Percentiles rank a stretch among this genome's conserved stretches.
phyloP scores from a whole-genome alignment of 352 stramenopile species.

The Phytophthora pisi region DNA sequence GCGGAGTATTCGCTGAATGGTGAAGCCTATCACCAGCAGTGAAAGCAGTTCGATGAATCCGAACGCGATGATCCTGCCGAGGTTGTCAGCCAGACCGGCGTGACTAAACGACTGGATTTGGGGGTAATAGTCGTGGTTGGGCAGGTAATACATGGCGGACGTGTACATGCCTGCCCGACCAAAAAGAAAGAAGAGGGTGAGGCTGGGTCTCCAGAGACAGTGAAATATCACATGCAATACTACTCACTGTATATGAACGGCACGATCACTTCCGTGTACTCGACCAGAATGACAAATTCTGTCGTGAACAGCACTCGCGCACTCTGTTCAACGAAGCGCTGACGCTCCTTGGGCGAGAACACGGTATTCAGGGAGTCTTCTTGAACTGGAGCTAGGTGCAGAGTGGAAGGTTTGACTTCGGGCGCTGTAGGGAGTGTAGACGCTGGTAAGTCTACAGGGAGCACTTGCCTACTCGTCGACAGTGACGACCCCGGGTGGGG shows the following conservation, averaged over 20 bases:
- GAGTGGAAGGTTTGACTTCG: background rate
- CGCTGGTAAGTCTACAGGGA: constrained; percentile 4
- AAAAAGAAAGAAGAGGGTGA: background rate
- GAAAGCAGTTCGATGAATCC: constrained; percentile 29
- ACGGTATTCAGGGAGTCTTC: background rate
- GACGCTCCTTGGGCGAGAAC: constrained; percentile 10
- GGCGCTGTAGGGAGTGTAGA: background rate
- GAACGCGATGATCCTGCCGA: constrained; percentile 35
- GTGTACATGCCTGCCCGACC: constrained; percentile 32
- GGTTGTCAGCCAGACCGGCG: constrained; percentile 2
- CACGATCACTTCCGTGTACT: constrained; percentile 43
- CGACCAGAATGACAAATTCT: constrained; percentile 36
- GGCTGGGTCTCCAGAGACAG: background rate
- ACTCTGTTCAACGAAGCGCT: constrained; percentile 10
- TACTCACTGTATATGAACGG: constrained; percentile 36
- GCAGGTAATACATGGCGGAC: constrained; percentile 28
- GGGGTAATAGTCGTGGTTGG: constrained; percentile 30
- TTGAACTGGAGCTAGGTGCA: background rate
- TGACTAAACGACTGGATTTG: constrained; percentile 31
- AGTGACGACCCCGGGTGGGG: background rate
- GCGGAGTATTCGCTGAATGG: constrained; percentile 23
- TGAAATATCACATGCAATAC: background rate
- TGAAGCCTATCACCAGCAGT: constrained; percentile 10
- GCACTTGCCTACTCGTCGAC: constrained; percentile 10
- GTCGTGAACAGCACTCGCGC: constrained; percentile 32